Conservation (phyloP, 140 eudicot genomes). For the Stevia rebaudiana region DNA sequence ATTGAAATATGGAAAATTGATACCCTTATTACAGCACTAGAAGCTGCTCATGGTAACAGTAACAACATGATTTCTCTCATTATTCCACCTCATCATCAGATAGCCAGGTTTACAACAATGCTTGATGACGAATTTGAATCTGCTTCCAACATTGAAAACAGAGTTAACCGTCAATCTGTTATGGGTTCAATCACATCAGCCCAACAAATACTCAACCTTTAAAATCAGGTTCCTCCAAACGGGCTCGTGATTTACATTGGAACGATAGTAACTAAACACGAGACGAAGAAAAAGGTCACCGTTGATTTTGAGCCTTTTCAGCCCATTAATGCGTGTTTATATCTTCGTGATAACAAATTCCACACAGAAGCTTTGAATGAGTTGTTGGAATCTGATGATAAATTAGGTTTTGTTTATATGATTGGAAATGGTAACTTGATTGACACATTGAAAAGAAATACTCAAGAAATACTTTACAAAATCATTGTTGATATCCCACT, state of each 20-base stretch:
- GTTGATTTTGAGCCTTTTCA: constrained; percentile 48
- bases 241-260: constrained; percentile 59
- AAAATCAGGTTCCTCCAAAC: constrained; percentile 53
- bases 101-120: constrained; percentile 51
- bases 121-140: constrained; percentile 56
- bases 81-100: constrained; percentile 57
- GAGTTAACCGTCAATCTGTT: constrained; percentile 61
- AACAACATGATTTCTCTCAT: constrained; percentile 65
- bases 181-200: constrained; percentile 61
- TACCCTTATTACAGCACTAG: constrained; percentile 48
- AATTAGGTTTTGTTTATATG: constrained; percentile 53
- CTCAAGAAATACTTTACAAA: constrained; percentile 49
- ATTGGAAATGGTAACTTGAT: constrained; percentile 52
- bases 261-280: constrained; percentile 50
- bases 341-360: constrained; percentile 54
- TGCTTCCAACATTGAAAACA: constrained; percentile 54
- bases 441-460: constrained; percentile 49
- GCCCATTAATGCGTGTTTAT: constrained; percentile 47
- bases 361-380: constrained; percentile 53
- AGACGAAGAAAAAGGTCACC: constrained; percentile 52
- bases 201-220: constrained; percentile 49
- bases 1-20: constrained; percentile 47
- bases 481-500: constrained; percentile 53
- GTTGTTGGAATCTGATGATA: constrained; percentile 47
- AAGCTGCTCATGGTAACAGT: constrained; percentile 60